Conservation (phyloP, 1,139 yeast genomes). For the Candida sp. region DNA sequence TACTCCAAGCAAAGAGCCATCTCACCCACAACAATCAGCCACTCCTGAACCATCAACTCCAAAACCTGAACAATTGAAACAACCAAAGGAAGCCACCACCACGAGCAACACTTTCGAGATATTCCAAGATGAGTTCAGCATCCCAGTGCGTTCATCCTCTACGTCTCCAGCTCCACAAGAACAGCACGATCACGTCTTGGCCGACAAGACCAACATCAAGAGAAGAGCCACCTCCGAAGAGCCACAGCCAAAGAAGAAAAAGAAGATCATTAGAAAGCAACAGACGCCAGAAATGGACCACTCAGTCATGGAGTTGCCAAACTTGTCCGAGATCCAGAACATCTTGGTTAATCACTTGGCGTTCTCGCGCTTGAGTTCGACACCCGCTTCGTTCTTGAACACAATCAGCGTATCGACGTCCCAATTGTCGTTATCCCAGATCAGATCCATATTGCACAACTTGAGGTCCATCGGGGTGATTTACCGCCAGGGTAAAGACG, state of each 20-base stretch:
- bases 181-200: constrained; percentile 12
- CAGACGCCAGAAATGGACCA: constrained; percentile 16
- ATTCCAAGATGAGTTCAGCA: constrained; percentile 10
- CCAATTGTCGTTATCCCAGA: constrained; percentile 46
- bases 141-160: constrained; percentile 11
- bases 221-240: constrained; percentile 35
- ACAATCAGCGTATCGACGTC: constrained; percentile 58
- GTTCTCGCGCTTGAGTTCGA: constrained; percentile 84
- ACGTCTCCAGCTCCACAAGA: constrained; percentile 10
- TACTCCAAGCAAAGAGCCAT: constrained; percentile 15
- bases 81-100: not conserved
- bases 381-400: constrained; percentile 75
- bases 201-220: constrained; percentile 27
- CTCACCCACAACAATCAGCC: not conserved
- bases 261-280: constrained; percentile 4
- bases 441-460: constrained; percentile 53
- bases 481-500: constrained; percentile 89
- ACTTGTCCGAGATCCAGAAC: constrained; percentile 58
- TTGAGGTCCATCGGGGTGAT: constrained; percentile 79
- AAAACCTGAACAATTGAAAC: not conserved
- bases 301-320: constrained; percentile 33
- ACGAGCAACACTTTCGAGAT: constrained; percentile 6
- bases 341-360: constrained; percentile 86
- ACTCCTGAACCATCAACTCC: not conserved
- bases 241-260: constrained; percentile 18